Evolutionary conservation across 2,329 filamentous ascomycete species (phyloP), one percentile per base, ranked within the genome.

Genomic region (Bretziella fagacearum): DNA sequence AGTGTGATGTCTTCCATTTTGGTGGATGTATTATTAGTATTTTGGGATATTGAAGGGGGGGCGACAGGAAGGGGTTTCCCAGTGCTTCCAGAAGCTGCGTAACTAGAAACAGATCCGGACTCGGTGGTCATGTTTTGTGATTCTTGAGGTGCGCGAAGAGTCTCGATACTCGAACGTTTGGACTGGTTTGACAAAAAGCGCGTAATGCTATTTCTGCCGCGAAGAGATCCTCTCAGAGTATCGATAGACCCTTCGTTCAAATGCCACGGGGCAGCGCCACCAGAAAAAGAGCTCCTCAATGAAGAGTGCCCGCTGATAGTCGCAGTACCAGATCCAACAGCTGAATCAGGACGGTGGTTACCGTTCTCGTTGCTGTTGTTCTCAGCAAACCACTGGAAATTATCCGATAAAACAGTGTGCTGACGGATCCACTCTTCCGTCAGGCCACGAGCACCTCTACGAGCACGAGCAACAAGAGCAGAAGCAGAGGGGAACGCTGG

Each of bases 401-500:
- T 43, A 11, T 30, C 40, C 4, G 40, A 26, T 10, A 13, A 29
- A n/a, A 79, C 73, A n/a, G 84, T 78, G 57, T 87, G 84, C 52
- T 84, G 81, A 51, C 82, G 80, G 54, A 91, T 85, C 84, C 84
- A 89, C 65, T 86, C 81, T 60, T 87, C 81, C 0, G 81, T 85
- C 46, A 87, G 71, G 50, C 79, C 77, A 53, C 69, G 67, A 13
- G 69, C 65, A 48, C 72, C 67, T 58, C 77, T 65, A 57, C 76
- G 64, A 42, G 69, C 76, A 53, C 76, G 70, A 55, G 79, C 79
- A 41, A 73, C 74, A 52, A 80, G 70, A 20, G 79, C 73, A 6
- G 74, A 71, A 20, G 73, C 74, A 55, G 65, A 74, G 29, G 67
- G 63, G 6, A 60, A 55, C 33, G 63, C 61, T 17, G 58, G 56